Base-by-base conservation (phyloP, 2,329 filamentous ascomycete species). In the Alternaria solani region DNA sequence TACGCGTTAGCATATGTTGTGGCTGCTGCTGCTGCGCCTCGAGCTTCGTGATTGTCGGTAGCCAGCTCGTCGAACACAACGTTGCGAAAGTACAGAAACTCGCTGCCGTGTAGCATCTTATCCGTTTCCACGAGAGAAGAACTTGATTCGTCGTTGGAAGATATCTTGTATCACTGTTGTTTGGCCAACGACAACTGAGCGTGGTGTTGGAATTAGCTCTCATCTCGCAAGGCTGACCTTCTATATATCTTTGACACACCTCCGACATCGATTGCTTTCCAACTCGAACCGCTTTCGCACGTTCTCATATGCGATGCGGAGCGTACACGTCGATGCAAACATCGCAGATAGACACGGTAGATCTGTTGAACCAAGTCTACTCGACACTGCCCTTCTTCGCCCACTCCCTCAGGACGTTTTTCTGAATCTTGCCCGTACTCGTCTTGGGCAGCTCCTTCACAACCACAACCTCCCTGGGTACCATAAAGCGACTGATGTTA, bases 341-440 rank as follows among this genome's bases (percentile, higher is more conserved):
- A 32, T 34, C 1, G 7, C 20, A 25, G 12, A 4, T 34, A 38
- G 20, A 25, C 5, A 3, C 34, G 7, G n/a, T 14, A 8, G 12
- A 11, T 36, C 32, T 23, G 11, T 49, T 14, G 11, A 26, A 26
- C n/a, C 39, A 49, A 16, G 36, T n/a, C 23, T 59, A 59, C 56
- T 48, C 51, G 8, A 79, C 41, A 26, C 86, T 85, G 5, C 57
- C 57, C 28, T 36, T 55, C 75, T 87, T 92, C 2, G 91, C 91
- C 94, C 94, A 97, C 68, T 92, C 90, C 61, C 95, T 83, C 56
- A 99, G 79, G 7, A 96, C 87, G 72, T 97, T 98, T 87, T 99
- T 99, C 86, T 93, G 90, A 61, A 98, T 86, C 85, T 99, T 99
- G 3, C 95, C 95, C 0, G 95, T 99, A 78, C 91, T 95, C 28